Base-by-base conservation (phyloP, 2,329 filamentous ascomycete genomes). In the Aspergillus brunneoviolaceus region DNA sequence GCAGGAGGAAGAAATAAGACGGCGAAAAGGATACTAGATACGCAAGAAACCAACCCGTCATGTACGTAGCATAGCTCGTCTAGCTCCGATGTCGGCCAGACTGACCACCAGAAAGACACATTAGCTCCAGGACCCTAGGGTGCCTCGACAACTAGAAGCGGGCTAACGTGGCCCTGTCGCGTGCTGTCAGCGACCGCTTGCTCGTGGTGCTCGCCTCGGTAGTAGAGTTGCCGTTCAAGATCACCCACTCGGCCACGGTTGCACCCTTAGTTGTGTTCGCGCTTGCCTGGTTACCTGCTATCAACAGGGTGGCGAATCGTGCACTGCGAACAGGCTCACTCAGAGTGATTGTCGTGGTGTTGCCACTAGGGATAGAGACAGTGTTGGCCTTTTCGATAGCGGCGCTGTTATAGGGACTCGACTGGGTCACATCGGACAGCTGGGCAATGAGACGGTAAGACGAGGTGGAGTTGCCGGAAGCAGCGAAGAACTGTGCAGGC, bases 201-300 rank as follows among this genome's bases (percentile, higher is more conserved):
- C 27, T 31, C n/a, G 52, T 7, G n/a, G 19, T 57, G 2, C 14
- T 42, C 29, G 4, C 9, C 3, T 25, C 42, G 25, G 51, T 60
- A 47, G 12, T 45, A 31, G 39, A 64, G 60, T 2, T 55, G 10
- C 23, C 23, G 19, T 70, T 73, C 53, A 82, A 64, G 58, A 82
- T 79, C 10, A 73, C 77, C 77, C 78, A 82, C 60, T 81, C 80
- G 1, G 79, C 79, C 9, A 82, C 78, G 5, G 75, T 81, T 5
- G 79, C 79, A 3, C 80, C 80, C 5, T 73, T 75, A 3, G 75
- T 75, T 59, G 76, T 74, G 31, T 72, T 69, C 6, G 70, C 68
- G n/a, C 65, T 59, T 5, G 67, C 77, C 54, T 79, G 76, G 60
- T 80, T 80, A 1, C 80, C 80, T 53, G 74, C 67, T 19, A 82